A percentile compares a stretch with the other conserved stretches of the same genome.
Conservation (phyloP, 1,284 basidiomycete genomes). For the Hymenochaete sp. region DNA sequence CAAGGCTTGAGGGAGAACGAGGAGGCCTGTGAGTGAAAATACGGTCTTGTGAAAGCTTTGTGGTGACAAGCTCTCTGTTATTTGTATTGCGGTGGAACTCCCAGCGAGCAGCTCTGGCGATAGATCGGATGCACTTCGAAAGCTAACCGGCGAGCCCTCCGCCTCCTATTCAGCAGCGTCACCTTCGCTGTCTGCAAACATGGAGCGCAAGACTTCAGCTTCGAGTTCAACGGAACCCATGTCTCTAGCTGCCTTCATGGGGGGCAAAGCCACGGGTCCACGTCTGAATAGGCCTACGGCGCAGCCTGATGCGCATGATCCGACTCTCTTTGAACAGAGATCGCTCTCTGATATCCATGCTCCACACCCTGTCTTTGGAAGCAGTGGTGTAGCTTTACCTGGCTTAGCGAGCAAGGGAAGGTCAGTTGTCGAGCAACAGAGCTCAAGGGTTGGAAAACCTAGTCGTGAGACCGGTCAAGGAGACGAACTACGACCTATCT, state of each 20-base stretch:
- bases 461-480: background rate
- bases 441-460: background rate
- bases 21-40: too few species aligned
- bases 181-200: background rate
- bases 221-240: conserved; percentile 33
- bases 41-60: too few species aligned
- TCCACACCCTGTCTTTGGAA: conserved; percentile 68
- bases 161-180: conserved; percentile 6
- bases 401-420: conserved; percentile 41
- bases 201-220: conserved; percentile 14
- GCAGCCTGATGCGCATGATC: conserved; percentile 57
- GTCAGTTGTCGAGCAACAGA: conserved; percentile 13
- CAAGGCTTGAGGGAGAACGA: too few species aligned
- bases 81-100: conserved; percentile 35
- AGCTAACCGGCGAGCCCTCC: conserved; percentile 26
- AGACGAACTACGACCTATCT: too few species aligned
- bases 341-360: conserved; percentile 33
- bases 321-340: conserved; percentile 57
- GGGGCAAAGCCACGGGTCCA: conserved; percentile 62
- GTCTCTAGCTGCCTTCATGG: conserved; percentile 71
- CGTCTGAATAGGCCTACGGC: conserved; percentile 60
- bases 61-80: too few species aligned
- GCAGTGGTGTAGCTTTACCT: conserved; percentile 63
- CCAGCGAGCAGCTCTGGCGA: too few species aligned
- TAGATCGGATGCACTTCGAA: conserved; percentile 39